phyloP scores from a whole-genome alignment of 2,329 filamentous ascomycete species.

The Curvularia lunata region DNA sequence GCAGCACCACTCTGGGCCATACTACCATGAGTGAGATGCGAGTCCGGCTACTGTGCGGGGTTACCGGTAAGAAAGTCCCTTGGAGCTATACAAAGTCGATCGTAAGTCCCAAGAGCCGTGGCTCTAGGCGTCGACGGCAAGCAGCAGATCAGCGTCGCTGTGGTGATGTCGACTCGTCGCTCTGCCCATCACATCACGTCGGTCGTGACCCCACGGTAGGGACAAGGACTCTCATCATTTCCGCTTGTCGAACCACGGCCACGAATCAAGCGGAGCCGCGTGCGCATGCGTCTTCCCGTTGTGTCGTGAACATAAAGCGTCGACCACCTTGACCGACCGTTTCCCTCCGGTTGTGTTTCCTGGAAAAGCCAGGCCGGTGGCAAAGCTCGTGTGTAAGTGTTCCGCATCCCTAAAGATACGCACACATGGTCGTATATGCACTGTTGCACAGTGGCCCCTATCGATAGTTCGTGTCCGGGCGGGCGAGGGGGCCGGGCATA shows the following conservation, averaged over 20 bases:
- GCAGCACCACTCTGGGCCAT: conserved; percentile 10
- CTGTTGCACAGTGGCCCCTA: conserved; percentile 12
- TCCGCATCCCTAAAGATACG: conserved; percentile 9
- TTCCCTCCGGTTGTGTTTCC: conserved; percentile 5
- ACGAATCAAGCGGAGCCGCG: conserved; percentile 34
- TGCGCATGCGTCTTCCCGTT: conserved; percentile 14
- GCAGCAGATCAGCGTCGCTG: conserved; percentile 1
- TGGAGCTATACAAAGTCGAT: neutral
- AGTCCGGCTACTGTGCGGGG: conserved; percentile 10
- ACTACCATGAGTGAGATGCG: conserved; percentile 1
- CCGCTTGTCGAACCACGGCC: conserved; percentile 21
- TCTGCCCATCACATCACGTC: conserved; percentile 31
- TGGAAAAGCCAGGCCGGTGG: conserved; percentile 7
- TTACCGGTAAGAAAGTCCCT: conserved; percentile 8
- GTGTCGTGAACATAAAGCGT: conserved; percentile 12
- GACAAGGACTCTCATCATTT: conserved; percentile 33
- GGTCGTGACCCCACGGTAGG: conserved; percentile 27
- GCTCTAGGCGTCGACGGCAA: neutral
- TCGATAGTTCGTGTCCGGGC: conserved; percentile 13
- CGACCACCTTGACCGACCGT: conserved; percentile 11
- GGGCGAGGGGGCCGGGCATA: too few species aligned
- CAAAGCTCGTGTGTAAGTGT: neutral
- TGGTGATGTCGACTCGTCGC: neutral
- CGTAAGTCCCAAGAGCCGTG: neutral
- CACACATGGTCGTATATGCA: conserved; percentile 13